Evolutionary conservation across 306 rosid genomes (phyloP), one percentile per base, ranked within the genome.

Genomic region (Inga leiocalycina): DNA sequence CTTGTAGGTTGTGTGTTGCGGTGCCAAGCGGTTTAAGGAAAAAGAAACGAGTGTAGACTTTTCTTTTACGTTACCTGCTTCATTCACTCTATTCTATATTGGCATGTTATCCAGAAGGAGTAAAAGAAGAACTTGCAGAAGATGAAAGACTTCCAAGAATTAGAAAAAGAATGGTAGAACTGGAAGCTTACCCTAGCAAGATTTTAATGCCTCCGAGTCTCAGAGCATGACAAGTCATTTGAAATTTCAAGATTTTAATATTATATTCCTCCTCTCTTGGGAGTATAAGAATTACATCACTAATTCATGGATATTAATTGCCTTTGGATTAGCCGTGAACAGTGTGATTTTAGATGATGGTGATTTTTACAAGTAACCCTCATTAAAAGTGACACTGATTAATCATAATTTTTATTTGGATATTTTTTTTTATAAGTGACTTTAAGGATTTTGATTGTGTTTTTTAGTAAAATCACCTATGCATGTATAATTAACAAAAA

Each of bases 111-210:
- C 14, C 12, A 6, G 35, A 61, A 19, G 11, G 62, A 54, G 32
- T 3, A 22, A 59, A 27, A 41, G 15, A 70, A 76, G 15, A 70
- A 76, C 81, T 68, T 82, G 34, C 85, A 44, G 43, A 73, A 20
- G 77, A 73, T 16, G 44, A 24, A 15, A 30, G 69, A 15, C 17
- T 13, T 32, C 0, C 22, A 19, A 54, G 10, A 20, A 15, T 16
- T 52, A 54, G 24, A 20, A 56, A 20, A 8, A 7, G 3, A 52
- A 6, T 17, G 2, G 7, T 4, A 1, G 62, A 22, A 27, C 30
- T 54, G 3, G 10, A 19, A 56, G 62, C 8, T 56, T 56, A 19
- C 62, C 62, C 11, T 20, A 2, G 24, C 61, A 52, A 7, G 62
- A 54, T 8, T 20, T 56, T 20, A 12, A 56, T 4, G 39, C 19